Conservation (phyloP, 2,329 filamentous ascomycete species). For the Aureobasidium namibiae region DNA sequence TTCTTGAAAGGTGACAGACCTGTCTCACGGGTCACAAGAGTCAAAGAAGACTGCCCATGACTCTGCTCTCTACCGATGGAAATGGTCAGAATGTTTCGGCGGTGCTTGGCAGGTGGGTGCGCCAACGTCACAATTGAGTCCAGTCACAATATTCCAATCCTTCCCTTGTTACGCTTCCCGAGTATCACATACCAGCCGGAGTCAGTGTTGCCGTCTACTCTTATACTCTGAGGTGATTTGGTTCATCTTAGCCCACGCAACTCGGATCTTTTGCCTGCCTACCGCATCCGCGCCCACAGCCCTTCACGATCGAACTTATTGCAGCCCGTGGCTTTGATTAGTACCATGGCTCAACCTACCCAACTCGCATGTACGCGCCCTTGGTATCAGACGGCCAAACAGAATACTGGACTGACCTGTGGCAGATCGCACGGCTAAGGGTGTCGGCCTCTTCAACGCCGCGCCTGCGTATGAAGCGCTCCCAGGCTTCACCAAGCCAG, state of each 20-base stretch:
- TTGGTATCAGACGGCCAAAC: background rate
- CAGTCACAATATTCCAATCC: background rate
- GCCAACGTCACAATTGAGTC: background rate
- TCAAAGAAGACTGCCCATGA: background rate
- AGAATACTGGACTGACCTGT: slow-evolving; percentile 5
- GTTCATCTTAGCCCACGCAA: slow-evolving; percentile 13
- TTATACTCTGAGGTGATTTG: slow-evolving; percentile 9
- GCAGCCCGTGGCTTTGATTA: slow-evolving; percentile 42
- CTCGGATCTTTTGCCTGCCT: slow-evolving; percentile 11
- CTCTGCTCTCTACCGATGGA: background rate
- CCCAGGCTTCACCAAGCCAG: slow-evolving; percentile 68
- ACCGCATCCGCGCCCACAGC: background rate
- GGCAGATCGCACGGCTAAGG: slow-evolving; percentile 84
- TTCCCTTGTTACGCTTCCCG: background rate
- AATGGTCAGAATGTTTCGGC: background rate
- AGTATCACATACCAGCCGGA: slow-evolving; percentile 11
- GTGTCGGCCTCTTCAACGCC: slow-evolving; percentile 87
- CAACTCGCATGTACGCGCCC: slow-evolving; percentile 72
- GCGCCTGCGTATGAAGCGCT: slow-evolving; percentile 80
- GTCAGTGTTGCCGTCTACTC: slow-evolving; percentile 10
- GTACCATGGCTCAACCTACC: slow-evolving; percentile 79
- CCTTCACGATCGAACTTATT: slow-evolving; percentile 4
- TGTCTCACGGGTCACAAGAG: too few species aligned
- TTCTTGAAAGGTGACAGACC: background rate
- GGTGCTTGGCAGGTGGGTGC: background rate